Evolutionary conservation across 768 basidiomycete genomes (phyloP).

Genomic region (Ramaria rubella): DNA sequence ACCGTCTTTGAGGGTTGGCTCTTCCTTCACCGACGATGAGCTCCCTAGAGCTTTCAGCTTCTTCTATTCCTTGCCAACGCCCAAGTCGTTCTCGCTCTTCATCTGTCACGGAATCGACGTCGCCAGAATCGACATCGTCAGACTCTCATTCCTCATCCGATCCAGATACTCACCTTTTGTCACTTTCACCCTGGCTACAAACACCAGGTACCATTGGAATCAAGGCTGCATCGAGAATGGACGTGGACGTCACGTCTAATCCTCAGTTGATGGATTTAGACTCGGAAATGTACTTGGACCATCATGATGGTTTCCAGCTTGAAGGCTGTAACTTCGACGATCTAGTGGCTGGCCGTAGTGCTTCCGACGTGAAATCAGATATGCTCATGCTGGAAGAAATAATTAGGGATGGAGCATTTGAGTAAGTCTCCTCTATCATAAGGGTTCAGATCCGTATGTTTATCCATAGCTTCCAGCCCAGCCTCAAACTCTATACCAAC

Average conservation of each 20-base stretch:
- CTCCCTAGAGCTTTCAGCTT: neutral
- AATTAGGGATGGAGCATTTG: conserved; percentile 14
- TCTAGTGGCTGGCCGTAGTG: neutral
- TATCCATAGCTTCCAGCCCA: neutral
- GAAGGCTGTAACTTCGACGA: conserved; percentile 4
- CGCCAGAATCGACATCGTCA: conserved; percentile 5
- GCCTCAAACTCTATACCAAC: neutral
- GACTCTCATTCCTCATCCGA: conserved; percentile 10
- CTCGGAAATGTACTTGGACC: conserved; percentile 2
- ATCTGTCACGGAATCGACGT: conserved; percentile 2
- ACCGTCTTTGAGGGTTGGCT: neutral
- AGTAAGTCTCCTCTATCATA: conserved; percentile 7
- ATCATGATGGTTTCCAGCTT: neutral
- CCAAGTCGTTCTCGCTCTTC: conserved; percentile 2
- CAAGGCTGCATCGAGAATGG: neutral
- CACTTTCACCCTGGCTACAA: conserved; percentile 5
- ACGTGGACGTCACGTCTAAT: neutral
- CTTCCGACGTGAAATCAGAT: neutral
- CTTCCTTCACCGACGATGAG: neutral
- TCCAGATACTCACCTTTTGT: conserved; percentile 3
- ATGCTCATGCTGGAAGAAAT: conserved; percentile 16
- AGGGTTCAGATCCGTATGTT: neutral
- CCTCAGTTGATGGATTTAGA: conserved; percentile 3
- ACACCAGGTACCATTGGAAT: neutral
- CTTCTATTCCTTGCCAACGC: neutral